Evolutionary conservation across 306 rosid genomes (phyloP).

Genomic region (Medicago truncatula): DNA sequence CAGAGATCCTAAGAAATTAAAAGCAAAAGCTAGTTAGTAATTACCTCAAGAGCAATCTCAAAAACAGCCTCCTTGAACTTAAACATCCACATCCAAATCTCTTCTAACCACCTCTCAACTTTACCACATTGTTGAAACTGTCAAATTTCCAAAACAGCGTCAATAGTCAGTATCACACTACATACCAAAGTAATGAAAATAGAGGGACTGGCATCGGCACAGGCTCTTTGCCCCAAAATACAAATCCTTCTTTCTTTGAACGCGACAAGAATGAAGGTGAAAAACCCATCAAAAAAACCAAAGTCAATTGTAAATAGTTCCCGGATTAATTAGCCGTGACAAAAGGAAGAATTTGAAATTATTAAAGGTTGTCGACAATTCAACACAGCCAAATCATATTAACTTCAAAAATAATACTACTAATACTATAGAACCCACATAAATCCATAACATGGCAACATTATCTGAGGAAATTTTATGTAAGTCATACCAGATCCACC

Average conservation of each 20-base stretch:
- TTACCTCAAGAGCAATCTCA: conserved; percentile 81
- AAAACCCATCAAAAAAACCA: background rate
- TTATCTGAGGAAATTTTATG: background rate
- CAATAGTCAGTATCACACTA: conserved; percentile 42
- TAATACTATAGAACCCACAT: background rate
- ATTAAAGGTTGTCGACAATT: background rate
- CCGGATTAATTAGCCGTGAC: background rate
- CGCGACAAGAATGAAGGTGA: conserved; percentile 4
- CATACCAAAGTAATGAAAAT: conserved; percentile 9
- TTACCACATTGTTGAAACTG: conserved; percentile 82
- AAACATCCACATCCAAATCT: conserved; percentile 87
- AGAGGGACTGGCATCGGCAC: background rate
- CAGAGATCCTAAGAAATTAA: conserved; percentile 27
- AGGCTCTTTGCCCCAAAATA: background rate
- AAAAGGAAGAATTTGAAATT: conserved; percentile 11
- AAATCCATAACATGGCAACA: background rate
- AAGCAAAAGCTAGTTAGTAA: conserved; percentile 25
- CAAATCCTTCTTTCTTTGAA: conserved; percentile 7
- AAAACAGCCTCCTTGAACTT: conserved; percentile 88
- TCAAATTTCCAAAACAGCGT: conserved; percentile 40
- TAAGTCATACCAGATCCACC: background rate
- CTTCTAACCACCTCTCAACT: conserved; percentile 98
- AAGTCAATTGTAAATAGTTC: conserved; percentile 1
- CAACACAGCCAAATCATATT: background rate
- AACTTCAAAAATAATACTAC: background rate